Evolutionary conservation across 176 grass and related monocot genomes (phyloP).

Genomic region (Zoysia japonica): DNA sequence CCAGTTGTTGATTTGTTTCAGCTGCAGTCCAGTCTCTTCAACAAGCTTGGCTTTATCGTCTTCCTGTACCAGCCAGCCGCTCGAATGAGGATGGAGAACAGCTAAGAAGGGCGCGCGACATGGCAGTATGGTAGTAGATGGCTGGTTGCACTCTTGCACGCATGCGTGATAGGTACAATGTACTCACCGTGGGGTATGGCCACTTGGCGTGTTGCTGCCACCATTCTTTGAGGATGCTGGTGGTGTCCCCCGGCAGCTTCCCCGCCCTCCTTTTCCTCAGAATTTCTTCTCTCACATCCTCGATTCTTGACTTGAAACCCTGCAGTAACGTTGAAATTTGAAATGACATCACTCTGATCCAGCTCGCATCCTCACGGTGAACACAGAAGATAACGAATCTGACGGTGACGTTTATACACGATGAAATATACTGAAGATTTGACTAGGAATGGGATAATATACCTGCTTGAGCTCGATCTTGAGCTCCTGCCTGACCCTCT

Average conservation of each 20-base stretch:
- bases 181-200: slow-evolving; percentile 98
- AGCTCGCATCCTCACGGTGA: neutral
- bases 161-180: slow-evolving; percentile 46
- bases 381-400: neutral
- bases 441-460: neutral
- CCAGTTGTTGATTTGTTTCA: slow-evolving; percentile 99
- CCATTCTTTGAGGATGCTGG: slow-evolving; percentile 94
- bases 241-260: slow-evolving; percentile 98
- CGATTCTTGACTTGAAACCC: slow-evolving; percentile 99
- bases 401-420: neutral
- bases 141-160: slow-evolving; percentile 50
- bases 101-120: slow-evolving; percentile 15
- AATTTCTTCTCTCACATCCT: slow-evolving; percentile 95
- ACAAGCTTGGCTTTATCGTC: slow-evolving; percentile 99
- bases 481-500: slow-evolving; percentile 92
- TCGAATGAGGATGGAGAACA: slow-evolving; percentile 39
- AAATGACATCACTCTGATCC: neutral
- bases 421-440: neutral
- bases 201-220: slow-evolving; percentile 99
- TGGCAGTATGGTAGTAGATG: slow-evolving; percentile 15
- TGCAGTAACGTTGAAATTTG: slow-evolving; percentile 10
- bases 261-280: slow-evolving; percentile 95
- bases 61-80: slow-evolving; percentile 56
- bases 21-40: slow-evolving; percentile 94
- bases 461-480: slow-evolving; percentile 99